Base-by-base conservation (phyloP, 345 rosid species). In the Erysimum cheiranthoides region DNA sequence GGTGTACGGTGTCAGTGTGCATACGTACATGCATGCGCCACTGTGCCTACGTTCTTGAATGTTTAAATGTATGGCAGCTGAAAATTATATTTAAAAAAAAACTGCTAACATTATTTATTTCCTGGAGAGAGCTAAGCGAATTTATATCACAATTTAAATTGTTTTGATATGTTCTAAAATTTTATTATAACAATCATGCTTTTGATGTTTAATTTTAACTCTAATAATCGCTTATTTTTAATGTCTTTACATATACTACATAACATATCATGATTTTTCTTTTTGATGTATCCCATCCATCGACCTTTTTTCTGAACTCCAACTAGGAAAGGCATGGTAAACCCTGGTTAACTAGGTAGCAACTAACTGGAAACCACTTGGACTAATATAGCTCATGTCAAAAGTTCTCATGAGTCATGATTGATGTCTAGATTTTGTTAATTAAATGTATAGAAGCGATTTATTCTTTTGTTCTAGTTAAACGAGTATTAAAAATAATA, bases 1-100 rank as follows among this genome's bases (percentile, higher is more conserved):
- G 61, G 45, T 38, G 50, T 52, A 25, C 51, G 72, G 61, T 52
- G 57, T 10, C 72, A 14, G 38, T 68, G 61, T 28, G 61, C 28
- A 1, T 52, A 38, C 61, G 61, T 52, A 52, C 61, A 25, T 68
- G 50, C n/a, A 51, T 52, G 3, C 1, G 25, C 25, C 25, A 21
- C 1, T 21, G 25, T 67, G 50, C 52, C 50, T 38, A 35, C 34
- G 13, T 66, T 66, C 45, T 66, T 35, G 42, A 10, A 49, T 34
- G 14, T 50, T 50, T 64, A 31, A 17, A 45, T 30, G 40, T 13
- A 40, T 40, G 5, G 45, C n/a, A 40, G 45, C 6, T 11, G n/a
- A 4, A 40, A 43, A 2, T 6, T 34, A 4, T 34, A 43, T 14
- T 14, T 1, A 43, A 5, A 5, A 43, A 43, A 43, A 43, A 13